Percentiles rank a stretch among this genome's conserved stretches.
Conservation (phyloP, 164 flowering plant species). For the Magnolia kwangsiensis region DNA sequence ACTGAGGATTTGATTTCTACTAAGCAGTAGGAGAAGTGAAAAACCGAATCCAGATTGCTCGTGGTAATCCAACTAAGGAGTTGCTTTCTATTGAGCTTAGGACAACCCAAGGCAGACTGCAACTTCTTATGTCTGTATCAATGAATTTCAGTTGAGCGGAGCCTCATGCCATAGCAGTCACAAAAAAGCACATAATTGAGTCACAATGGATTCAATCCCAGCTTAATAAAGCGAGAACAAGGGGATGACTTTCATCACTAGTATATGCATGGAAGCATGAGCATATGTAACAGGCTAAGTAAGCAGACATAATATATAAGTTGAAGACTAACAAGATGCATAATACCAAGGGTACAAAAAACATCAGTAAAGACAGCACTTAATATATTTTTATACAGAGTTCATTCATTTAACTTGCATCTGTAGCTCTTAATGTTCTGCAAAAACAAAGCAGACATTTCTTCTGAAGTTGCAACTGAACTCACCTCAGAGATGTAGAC, state of each 20-base stretch:
- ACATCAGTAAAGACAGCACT: background rate
- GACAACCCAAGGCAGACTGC: background rate
- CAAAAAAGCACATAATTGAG: background rate
- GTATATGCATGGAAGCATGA: background rate
- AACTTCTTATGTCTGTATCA: background rate
- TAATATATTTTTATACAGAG: background rate
- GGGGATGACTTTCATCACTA: background rate
- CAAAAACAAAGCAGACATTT: background rate
- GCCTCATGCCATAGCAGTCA: background rate
- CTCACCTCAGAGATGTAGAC: conserved; percentile 48
- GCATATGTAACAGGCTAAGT: background rate
- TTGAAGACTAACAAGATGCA: background rate
- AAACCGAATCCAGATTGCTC: background rate
- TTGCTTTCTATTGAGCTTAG: background rate
- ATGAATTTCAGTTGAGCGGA: background rate
- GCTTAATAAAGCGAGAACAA: background rate
- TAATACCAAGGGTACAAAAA: background rate
- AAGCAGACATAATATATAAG: background rate
- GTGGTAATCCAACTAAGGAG: background rate
- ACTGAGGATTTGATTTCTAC: background rate
- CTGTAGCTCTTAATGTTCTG: background rate
- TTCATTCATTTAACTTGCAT: background rate
- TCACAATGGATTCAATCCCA: background rate
- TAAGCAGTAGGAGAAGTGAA: background rate
- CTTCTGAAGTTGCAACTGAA: background rate